Percentiles rank a stretch among this genome's conserved stretches.
Evolutionary conservation across 2,329 filamentous ascomycete genomes (phyloP).

Genomic region (Tolypocladium pustulatum): DNA sequence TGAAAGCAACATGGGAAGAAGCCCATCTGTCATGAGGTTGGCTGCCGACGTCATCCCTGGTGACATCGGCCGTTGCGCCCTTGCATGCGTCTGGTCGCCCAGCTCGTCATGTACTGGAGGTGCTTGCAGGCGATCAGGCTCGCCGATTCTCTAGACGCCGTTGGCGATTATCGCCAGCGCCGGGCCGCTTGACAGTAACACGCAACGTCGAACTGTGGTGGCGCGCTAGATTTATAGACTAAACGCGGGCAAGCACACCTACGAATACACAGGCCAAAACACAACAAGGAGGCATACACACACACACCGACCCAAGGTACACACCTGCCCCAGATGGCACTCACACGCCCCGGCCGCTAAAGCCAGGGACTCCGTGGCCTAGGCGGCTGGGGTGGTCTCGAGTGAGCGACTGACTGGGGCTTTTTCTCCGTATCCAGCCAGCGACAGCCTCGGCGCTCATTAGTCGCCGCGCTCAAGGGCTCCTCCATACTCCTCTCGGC

Average conservation of each 20-base stretch:
- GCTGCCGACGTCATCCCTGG: neutral
- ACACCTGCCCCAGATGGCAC: neutral
- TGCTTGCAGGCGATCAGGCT: neutral
- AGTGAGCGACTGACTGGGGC: neutral
- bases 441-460: slow-evolving; percentile 3
- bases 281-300: too few species aligned
- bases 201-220: neutral
- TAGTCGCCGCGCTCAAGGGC: slow-evolving; percentile 2
- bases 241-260: neutral
- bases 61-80: neutral
- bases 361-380: neutral
- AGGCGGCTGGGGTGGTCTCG: neutral
- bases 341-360: neutral
- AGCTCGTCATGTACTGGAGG: neutral
- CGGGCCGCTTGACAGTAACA: neutral
- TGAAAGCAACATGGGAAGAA: neutral
- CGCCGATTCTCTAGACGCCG: neutral
- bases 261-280: neutral
- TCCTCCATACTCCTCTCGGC: slow-evolving; percentile 1
- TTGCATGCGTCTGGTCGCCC: neutral
- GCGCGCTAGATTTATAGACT: neutral
- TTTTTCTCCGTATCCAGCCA: neutral
- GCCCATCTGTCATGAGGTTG: neutral
- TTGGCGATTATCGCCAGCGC: neutral
- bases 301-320: neutral